Base-by-base conservation (phyloP, 2,329 filamentous ascomycete species). In the Aspergillus ibericus region DNA sequence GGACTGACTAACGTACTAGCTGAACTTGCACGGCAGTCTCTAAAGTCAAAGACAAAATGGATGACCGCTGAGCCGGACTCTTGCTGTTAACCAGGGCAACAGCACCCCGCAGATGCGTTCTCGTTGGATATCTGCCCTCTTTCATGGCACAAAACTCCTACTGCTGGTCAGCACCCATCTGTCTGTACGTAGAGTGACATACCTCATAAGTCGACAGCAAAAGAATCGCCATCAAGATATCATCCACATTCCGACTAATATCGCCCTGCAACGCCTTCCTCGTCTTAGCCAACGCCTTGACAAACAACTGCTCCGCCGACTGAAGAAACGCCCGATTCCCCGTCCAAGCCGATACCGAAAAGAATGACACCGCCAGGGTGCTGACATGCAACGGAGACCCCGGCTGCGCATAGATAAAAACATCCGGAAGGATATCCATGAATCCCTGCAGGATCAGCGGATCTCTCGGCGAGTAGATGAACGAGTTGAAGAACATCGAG, bases 401-500 rank as follows among this genome's bases (percentile, higher is more conserved):
- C 22, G 53, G 35, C 3, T 53, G 42, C 3, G 67, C 55, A 16
- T 64, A 63, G 5, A 60, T 63, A 44, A 65, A 71, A 12, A 59
- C 59, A 16, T 54, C 47, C 0, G 70, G 70, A 16, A 72, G 51
- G 15, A 70, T 58, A 7, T 71, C 69, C 68, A 72, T 67, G 38
- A 70, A 70, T 1, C 70, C 68, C 32, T 62, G 59, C 9, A 62
- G 54, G 3, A 70, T 63, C 1, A 68, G 56, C 8, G 66, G 67
- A 35, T 69, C 70, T 34, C 65, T 65, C 1, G 66, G 69, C 2
- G 66, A 55, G 47, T 68, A 70, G 5, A 72, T 44, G 53, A 66
- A 71, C 4, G 69, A 71, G 52, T 69, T 71, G 51, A 72, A 71
- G 34, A 70, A 71, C 4, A 71, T 48, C 0, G 69, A 61, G 9